These are phyloP conservation scores for Biscogniauxia sp. DNA, from an alignment of 2,329 filamentous ascomycete species.

Conservation along the genomic window DNA sequence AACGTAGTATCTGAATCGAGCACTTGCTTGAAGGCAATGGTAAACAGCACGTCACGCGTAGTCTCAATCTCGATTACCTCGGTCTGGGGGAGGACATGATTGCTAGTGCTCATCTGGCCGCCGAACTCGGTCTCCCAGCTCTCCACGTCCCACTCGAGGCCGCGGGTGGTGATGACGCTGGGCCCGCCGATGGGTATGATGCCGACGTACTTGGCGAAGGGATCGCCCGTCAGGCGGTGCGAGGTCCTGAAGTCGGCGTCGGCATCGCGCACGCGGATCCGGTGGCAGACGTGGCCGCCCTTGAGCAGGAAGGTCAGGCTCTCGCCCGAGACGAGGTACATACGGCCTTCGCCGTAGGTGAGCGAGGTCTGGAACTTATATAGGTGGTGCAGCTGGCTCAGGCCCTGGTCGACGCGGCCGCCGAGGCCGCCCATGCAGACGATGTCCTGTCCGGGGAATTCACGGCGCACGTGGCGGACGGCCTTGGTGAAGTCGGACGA, in stretches of 20 bases:
- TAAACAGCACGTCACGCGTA: conserved; percentile 68
- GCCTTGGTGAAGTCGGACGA: conserved; percentile 91
- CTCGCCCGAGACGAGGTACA: conserved; percentile 80
- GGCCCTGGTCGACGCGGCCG: conserved; percentile 87
- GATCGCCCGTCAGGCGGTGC: conserved; percentile 27
- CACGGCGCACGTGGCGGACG: conserved; percentile 37
- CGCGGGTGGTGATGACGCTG: conserved; percentile 73
- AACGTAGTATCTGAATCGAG: background rate
- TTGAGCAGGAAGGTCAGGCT: conserved; percentile 82
- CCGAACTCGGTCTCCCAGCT: conserved; percentile 79
- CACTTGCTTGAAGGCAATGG: conserved; percentile 57
- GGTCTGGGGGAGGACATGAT: conserved; percentile 63
- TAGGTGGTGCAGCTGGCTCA: conserved; percentile 86
- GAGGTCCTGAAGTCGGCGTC: background rate
- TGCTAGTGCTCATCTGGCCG: conserved; percentile 74
- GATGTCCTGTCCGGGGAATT: conserved; percentile 50
- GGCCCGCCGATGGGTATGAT: conserved; percentile 82
- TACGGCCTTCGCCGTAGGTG: conserved; percentile 48
- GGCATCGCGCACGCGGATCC: conserved; percentile 59
- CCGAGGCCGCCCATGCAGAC: conserved; percentile 81
- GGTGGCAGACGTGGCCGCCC: conserved; percentile 55
- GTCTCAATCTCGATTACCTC: conserved; percentile 62
- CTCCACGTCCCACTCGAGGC: conserved; percentile 87
- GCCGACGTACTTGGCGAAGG: conserved; percentile 77
- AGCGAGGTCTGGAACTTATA: conserved; percentile 57